phyloP scores from a whole-genome alignment of 306 rosid genomes.

The Dicorynia guianensis region DNA sequence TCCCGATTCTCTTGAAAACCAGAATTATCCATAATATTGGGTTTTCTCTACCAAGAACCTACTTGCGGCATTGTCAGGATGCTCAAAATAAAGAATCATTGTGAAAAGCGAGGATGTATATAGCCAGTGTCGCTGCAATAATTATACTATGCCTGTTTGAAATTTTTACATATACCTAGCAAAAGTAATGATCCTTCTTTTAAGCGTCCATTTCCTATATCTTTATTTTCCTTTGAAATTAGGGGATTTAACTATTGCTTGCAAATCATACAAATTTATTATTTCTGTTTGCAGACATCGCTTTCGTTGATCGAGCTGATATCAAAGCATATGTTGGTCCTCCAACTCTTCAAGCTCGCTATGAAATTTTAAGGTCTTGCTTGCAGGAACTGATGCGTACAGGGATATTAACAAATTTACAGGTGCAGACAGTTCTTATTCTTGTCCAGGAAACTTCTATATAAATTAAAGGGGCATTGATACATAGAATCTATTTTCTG shows the following conservation, averaged over 20 bases:
- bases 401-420: conserved; percentile 64
- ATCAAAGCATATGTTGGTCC: conserved; percentile 98
- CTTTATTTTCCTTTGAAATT: conserved; percentile 27
- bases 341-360: conserved; percentile 95
- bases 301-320: conserved; percentile 98
- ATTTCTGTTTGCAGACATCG: conserved; percentile 72
- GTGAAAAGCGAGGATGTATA: background rate
- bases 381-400: conserved; percentile 77
- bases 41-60: background rate
- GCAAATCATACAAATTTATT: conserved; percentile 35
- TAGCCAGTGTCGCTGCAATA: conserved; percentile 22
- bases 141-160: conserved; percentile 1
- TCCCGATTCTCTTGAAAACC: conserved; percentile 30
- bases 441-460: conserved; percentile 19
- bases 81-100: conserved; percentile 2
- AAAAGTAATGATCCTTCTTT: conserved; percentile 12
- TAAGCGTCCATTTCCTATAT: conserved; percentile 24
- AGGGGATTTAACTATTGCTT: conserved; percentile 31
- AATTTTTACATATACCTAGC: conserved; percentile 8
- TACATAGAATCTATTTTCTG: background rate
- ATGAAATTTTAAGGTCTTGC: conserved; percentile 90
- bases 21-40: background rate
- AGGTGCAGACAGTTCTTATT: conserved; percentile 54
- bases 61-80: conserved; percentile 16
- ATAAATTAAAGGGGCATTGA: background rate